Evolutionary conservation across 2,329 filamentous ascomycete species (phyloP).

Genomic region (Gaeumannomyces tritici): DNA sequence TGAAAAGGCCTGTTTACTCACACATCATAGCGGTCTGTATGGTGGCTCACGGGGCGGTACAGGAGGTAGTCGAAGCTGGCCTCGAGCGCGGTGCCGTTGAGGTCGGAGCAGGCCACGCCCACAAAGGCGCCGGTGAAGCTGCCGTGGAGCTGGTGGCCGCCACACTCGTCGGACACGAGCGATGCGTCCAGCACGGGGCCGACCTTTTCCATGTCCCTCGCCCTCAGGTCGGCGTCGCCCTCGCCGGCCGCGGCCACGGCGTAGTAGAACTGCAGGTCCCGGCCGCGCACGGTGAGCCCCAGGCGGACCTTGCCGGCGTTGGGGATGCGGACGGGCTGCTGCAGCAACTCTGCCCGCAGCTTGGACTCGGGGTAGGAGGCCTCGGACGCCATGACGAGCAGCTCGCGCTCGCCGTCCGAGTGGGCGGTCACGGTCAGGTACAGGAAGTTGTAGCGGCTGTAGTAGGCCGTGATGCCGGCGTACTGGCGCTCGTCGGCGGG

Average conservation of each 20-base stretch:
- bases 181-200: slow-evolving; percentile 49
- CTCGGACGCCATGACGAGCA: slow-evolving; percentile 47
- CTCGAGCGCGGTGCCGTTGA: slow-evolving; percentile 37
- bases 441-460: slow-evolving; percentile 56
- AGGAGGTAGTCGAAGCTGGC: slow-evolving; percentile 43
- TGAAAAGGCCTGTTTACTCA: neutral
- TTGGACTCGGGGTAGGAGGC: slow-evolving; percentile 42
- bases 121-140: slow-evolving; percentile 56
- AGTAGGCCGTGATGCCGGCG: slow-evolving; percentile 52
- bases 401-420: slow-evolving; percentile 44
- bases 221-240: neutral
- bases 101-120: slow-evolving; percentile 44
- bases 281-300: slow-evolving; percentile 39
- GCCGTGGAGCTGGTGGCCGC: slow-evolving; percentile 49
- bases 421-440: slow-evolving; percentile 50
- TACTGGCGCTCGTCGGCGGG: slow-evolving; percentile 51
- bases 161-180: slow-evolving; percentile 53
- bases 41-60: slow-evolving; percentile 37
- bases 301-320: slow-evolving; percentile 44
- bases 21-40: slow-evolving; percentile 38
- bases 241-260: slow-evolving; percentile 21
- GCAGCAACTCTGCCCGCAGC: slow-evolving; percentile 32
- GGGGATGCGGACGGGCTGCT: slow-evolving; percentile 36
- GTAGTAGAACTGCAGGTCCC: slow-evolving; percentile 46
- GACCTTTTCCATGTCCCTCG: slow-evolving; percentile 30